Evolutionary conservation across 371 early-diverging fungal genomes (phyloP).

Genomic region (Mortierella sp.): DNA sequence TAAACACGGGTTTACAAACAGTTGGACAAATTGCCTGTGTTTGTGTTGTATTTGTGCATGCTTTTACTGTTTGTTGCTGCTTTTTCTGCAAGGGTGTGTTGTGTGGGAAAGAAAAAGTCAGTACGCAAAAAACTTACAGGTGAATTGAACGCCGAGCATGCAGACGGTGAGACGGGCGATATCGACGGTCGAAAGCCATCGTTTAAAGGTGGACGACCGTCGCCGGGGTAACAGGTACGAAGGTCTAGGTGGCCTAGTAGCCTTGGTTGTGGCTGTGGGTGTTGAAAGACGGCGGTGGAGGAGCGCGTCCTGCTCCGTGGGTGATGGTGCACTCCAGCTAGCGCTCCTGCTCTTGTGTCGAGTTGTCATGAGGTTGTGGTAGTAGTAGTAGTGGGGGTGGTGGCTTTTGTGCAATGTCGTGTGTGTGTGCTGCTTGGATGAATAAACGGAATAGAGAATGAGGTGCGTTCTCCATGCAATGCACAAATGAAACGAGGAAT

Average conservation of each 20-base stretch:
- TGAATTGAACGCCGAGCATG: slow-evolving; percentile 77
- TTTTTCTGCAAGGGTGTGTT: not conserved
- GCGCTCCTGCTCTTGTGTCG: not conserved
- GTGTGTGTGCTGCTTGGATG: not conserved
- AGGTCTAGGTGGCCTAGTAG: not conserved
- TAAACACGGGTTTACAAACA: too few relatives aligned
- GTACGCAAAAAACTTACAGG: slow-evolving; percentile 61
- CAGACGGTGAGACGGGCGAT: slow-evolving; percentile 66
- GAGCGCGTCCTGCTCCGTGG: slow-evolving; percentile 12
- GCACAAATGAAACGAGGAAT: not conserved
- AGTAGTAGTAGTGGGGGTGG: not conserved
- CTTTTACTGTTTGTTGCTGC: not conserved
- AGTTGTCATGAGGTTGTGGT: not conserved
- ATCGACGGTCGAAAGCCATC: slow-evolving; percentile 40
- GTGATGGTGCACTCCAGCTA: not conserved
- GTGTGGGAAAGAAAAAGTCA: not conserved
- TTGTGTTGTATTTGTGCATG: not conserved
- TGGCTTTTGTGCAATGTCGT: not conserved
- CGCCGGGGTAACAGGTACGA: slow-evolving; percentile 1
- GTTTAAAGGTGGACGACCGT: slow-evolving; percentile 19
- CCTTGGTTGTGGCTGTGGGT: not conserved
- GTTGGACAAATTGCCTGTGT: too few relatives aligned
- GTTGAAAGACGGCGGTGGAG: not conserved
- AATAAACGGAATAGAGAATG: not conserved
- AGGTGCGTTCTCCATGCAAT: not conserved